Evolutionary conservation across 129 eudicot species (phyloP).

Genomic region (Daucus carota): DH1_v3.0 NC_030382.2:53482001-53482500

Average conservation of each 20-base stretch:
- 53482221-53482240: background rate
- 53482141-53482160: background rate
- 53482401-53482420: conserved; percentile 34
- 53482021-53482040: background rate
- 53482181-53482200: background rate
- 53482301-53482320: conserved; percentile 61
- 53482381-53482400: conserved; percentile 49
- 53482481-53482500: background rate
- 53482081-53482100: background rate
- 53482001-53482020: background rate
- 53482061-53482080: background rate
- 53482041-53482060: background rate
- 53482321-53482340: conserved; percentile 60
- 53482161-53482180: background rate
- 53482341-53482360: conserved; percentile 55
- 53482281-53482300: conserved; percentile 64
- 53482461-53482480: conserved; percentile 25
- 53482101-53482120: background rate
- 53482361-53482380: conserved; percentile 56
- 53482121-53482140: background rate
- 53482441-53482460: conserved; percentile 19
- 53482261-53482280: background rate
- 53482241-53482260: background rate
- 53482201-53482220: background rate
- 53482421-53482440: conserved; percentile 28